A percentile compares a stretch with the other conserved stretches of the same genome.
These are phyloP conservation scores for Silene uniflora DNA, from an alignment of 148 eudicot genomes.

Conservation along the genomic window DNA sequence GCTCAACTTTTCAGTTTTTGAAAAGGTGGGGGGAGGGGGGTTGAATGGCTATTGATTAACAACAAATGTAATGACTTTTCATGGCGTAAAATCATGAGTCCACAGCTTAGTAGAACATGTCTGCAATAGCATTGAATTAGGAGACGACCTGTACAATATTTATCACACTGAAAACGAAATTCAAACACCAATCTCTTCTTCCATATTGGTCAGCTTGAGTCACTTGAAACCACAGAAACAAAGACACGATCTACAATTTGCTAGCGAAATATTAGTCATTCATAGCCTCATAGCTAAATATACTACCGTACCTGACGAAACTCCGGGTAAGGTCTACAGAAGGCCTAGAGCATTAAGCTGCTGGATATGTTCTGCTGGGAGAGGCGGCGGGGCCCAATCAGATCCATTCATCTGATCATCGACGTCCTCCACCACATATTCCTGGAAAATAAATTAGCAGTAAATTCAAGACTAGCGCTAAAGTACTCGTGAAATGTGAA, in stretches of 20 bases:
- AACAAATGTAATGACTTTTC: background rate
- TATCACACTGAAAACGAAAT: background rate
- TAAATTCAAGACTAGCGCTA: background rate
- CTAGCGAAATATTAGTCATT: background rate
- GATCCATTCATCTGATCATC: conserved; percentile 63
- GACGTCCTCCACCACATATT: conserved; percentile 89
- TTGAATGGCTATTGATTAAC: no score
- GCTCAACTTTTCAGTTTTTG: no score
- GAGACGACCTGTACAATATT: conserved; percentile 18
- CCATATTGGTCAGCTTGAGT: conserved; percentile 7
- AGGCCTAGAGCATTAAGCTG: conserved; percentile 87
- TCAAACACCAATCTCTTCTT: background rate
- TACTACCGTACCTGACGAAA: background rate
- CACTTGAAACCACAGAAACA: background rate
- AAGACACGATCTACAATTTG: background rate
- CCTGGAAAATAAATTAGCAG: conserved; percentile 38
- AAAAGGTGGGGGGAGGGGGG: no score
- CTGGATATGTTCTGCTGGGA: conserved; percentile 80
- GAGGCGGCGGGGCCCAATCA: conserved; percentile 84
- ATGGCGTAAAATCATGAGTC: background rate
- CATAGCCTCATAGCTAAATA: background rate
- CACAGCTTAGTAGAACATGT: background rate
- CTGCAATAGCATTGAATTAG: background rate
- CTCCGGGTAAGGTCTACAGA: conserved; percentile 26
- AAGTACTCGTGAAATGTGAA: background rate